Percentiles rank a stretch among this genome's conserved stretches.
These are phyloP conservation scores for Trypethelium eluteriae DNA, from an alignment of 495 filamentous ascomycete species.

Conservation along the genomic window DNA sequence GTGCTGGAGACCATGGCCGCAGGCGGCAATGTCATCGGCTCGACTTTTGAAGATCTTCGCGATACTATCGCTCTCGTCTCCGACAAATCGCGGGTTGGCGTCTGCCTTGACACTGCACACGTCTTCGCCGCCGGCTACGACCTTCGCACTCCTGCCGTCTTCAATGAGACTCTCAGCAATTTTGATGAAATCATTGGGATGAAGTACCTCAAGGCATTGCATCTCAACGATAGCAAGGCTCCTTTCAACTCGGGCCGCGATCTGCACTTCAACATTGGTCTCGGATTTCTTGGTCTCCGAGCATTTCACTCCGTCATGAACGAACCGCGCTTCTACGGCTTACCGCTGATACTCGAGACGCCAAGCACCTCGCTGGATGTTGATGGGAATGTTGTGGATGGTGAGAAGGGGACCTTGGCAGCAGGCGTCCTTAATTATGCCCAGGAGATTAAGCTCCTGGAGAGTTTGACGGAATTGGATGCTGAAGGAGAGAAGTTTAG, in stretches of 20 bases:
- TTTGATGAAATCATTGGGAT: slow-evolving; percentile 77
- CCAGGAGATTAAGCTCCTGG: slow-evolving; percentile 53
- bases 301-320: slow-evolving; percentile 92
- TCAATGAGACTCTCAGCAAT: slow-evolving; percentile 58
- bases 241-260: slow-evolving; percentile 71
- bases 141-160: slow-evolving; percentile 65
- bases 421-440: slow-evolving; percentile 48
- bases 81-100: slow-evolving; percentile 80
- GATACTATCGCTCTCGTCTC: slow-evolving; percentile 72
- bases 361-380: slow-evolving; percentile 64
- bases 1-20: slow-evolving; percentile 89
- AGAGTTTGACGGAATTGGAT: slow-evolving; percentile 78
- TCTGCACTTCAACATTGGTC: slow-evolving; percentile 89
- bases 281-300: slow-evolving; percentile 79
- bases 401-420: slow-evolving; percentile 67
- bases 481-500: slow-evolving; percentile 60
- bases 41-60: slow-evolving; percentile 71
- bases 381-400: slow-evolving; percentile 50
- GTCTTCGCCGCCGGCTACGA: slow-evolving; percentile 91
- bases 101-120: slow-evolving; percentile 96
- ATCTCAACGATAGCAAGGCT: slow-evolving; percentile 91
- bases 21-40: slow-evolving; percentile 79
- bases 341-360: slow-evolving; percentile 93
- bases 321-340: slow-evolving; percentile 59
- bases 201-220: slow-evolving; percentile 72